Evolutionary conservation across 345 rosid genomes (phyloP), one percentile per base, ranked within the genome.

Genomic region (Lumnitzera littorea): DNA sequence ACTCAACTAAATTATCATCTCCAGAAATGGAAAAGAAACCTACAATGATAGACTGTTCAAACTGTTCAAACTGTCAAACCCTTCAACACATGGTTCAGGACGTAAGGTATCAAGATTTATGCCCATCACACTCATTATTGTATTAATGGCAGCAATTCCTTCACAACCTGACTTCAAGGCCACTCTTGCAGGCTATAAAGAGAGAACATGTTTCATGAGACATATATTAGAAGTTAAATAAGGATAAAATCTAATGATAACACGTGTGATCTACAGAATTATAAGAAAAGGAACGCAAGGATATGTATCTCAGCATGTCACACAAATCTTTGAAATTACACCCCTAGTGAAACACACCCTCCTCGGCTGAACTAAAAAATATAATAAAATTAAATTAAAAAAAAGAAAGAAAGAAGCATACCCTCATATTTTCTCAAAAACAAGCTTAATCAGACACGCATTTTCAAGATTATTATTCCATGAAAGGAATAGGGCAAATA

Each of bases 51-150:
- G 13, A 47, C 23, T 23, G 53, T 48, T 36, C 56, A 70, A 46
- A 47, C 23, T 23, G 53, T 48, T 36, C 56, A 70, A 46, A 62
- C 14, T 46, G 64, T 16, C 97, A 48, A 53, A 94, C 99, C 97
- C 99, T 74, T 94, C 96, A 25, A 94, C 99, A 65, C 97, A 88
- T 52, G 99, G 97, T 81, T 94, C 96, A 11, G 97, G 99, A 53
- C 80, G 91, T 63, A 90, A 64, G 13, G 95, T 84, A 52, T 83
- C 78, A 55, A 94, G 86, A 77, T 80, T 77, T 70, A 90, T 84
- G 69, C 99, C 99, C 97, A 90, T 94, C 24, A 94, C 91, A 29
- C 99, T 94, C 97, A 86, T 86, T 78, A 94, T 90, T 16, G 97
- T 94, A 67, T 94, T 90, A 46, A 94, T 90, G 47, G 96, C 97